Percentiles rank a stretch among this genome's conserved stretches.
Conservation (phyloP, 2,329 filamentous ascomycete species). For the Fusarium annulatum region DNA sequence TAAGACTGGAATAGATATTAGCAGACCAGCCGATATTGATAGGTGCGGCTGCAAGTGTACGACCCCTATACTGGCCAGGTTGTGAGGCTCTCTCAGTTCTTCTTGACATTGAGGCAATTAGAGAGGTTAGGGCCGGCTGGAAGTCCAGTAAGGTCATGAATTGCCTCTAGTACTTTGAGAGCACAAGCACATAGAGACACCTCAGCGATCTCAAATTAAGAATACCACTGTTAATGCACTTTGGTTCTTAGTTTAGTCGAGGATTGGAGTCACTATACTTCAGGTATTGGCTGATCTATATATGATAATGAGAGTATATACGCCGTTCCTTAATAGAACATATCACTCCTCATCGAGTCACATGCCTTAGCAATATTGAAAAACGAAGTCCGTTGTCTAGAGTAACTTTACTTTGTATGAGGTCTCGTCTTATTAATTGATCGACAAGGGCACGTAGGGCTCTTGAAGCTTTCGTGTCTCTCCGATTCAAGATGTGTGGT, state of each 20-base stretch:
- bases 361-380: neutral
- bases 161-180: neutral
- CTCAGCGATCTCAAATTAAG: neutral
- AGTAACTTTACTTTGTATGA: neutral
- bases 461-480: neutral
- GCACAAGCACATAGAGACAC: neutral
- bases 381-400: neutral
- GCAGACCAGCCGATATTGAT: constrained; percentile 71
- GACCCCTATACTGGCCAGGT: constrained; percentile 51
- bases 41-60: constrained; percentile 76
- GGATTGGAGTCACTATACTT: neutral
- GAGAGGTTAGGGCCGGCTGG: neutral
- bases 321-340: neutral
- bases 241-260: neutral
- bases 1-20: constrained; percentile 75
- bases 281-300: neutral
- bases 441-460: neutral
- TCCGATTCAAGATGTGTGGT: neutral
- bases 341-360: neutral
- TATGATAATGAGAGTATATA: neutral
- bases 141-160: neutral
- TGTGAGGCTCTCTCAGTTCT: neutral
- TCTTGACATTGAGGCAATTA: neutral
- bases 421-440: neutral
- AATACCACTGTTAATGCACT: too few species aligned